These are phyloP conservation scores for Skeletonema grethae DNA, from an alignment of 108 stramenopile genomes.

Conservation along the genomic window DNA sequence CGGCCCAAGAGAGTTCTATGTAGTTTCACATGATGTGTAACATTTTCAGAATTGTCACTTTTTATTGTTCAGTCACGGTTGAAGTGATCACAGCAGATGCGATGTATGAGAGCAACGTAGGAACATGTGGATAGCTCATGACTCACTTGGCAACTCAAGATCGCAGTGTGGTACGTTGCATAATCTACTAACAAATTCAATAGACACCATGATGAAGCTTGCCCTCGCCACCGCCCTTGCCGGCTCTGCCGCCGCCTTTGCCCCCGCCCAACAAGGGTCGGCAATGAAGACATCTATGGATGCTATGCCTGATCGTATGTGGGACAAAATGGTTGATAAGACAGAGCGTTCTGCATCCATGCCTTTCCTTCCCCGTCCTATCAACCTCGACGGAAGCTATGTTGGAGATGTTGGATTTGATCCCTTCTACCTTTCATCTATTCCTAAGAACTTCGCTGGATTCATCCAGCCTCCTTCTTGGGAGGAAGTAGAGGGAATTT, in stretches of 20 bases:
- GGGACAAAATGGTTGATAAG: slow-evolving; percentile 90
- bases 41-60: background rate
- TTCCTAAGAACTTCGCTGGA: slow-evolving; percentile 91
- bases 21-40: no score
- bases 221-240: slow-evolving; percentile 76
- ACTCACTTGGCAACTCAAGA: slow-evolving; percentile 2
- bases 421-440: slow-evolving; percentile 90
- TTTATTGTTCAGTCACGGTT: background rate
- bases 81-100: slow-evolving; percentile 6
- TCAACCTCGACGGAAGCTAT: slow-evolving; percentile 86
- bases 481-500: slow-evolving; percentile 79
- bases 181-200: slow-evolving; percentile 4
- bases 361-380: slow-evolving; percentile 87
- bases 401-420: slow-evolving; percentile 94
- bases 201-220: slow-evolving; percentile 72
- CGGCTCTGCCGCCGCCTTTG: slow-evolving; percentile 80
- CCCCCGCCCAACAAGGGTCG: slow-evolving; percentile 52
- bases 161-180: slow-evolving; percentile 2
- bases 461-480: slow-evolving; percentile 91
- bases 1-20: no score
- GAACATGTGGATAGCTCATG: background rate
- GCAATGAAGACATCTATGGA: slow-evolving; percentile 56
- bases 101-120: slow-evolving; percentile 1
- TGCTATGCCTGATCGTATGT: slow-evolving; percentile 83
- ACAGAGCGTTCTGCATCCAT: slow-evolving; percentile 72